Base-by-base conservation (phyloP, 2,329 filamentous ascomycete species). In the Aschersonia sp. region DNA sequence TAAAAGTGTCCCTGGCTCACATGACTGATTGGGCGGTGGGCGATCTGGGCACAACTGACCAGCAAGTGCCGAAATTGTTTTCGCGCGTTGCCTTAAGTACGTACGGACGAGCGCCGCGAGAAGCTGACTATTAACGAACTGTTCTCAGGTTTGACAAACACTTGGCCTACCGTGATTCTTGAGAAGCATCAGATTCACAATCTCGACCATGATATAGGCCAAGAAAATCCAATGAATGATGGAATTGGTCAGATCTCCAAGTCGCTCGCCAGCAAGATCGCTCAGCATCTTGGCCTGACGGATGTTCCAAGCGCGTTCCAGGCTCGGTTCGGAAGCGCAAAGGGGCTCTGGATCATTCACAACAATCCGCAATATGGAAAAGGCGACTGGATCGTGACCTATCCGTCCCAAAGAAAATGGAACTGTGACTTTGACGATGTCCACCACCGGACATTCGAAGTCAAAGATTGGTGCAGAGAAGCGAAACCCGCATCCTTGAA, bases 321-420 rank as follows among this genome's bases (percentile, higher is more conserved):
- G 60, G 84, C 70, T 1, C 75, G 86, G 0, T 74, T 89, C 38
- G 82, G 78, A 7, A 77, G 82, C 20, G 82, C 82, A 0, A 91
- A 91, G 59, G 86, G 85, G 0, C 69, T 89, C 53, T 89, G 84
- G 85, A 71, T 83, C 44, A 61, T 82, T 4, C 79, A 83, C 53
- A 66, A 69, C 0, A 70, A 75, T 30, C 57, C 62, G 1, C 54
- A 52, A 0, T 61, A 61, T 0, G 63, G 64, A 1, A 64, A 71
- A 2, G 58, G 67, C 0, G 62, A 78, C 12, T 85, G 81, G 82
- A 84, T 89, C 42, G 72, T 81, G 48, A 77, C 82, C 0, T 78
- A 71, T 48, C 70, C 68, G 0, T 87, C 82, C 0, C 86, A 91
- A 51, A 62, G 72, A 1, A 91, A 91, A 55, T 88, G 85, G 70